Evolutionary conservation across 148 eudicot species (phyloP).

Genomic region (Rheum nobile): DNA sequence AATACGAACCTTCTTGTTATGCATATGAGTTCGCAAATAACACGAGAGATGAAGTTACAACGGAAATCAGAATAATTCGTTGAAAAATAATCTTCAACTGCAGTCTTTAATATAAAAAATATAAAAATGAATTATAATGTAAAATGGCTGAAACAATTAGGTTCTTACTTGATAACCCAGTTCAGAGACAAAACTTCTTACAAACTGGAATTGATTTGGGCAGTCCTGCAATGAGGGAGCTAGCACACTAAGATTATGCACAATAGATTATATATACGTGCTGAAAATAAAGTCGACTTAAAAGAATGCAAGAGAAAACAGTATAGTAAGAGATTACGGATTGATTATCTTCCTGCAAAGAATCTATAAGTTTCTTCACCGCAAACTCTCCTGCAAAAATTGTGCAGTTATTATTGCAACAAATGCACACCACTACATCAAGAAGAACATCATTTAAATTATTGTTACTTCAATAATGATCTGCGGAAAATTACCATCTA

Average conservation of each 20-base stretch:
- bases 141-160: slow-evolving; percentile 2
- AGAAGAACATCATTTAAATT: neutral
- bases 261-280: neutral
- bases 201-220: slow-evolving; percentile 46
- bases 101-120: neutral
- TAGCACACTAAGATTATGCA: neutral
- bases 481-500: neutral
- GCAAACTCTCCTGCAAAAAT: slow-evolving; percentile 59
- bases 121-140: neutral
- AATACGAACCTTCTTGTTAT: neutral
- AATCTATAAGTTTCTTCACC: slow-evolving; percentile 49
- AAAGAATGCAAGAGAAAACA: neutral
- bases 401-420: neutral
- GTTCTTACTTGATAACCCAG: slow-evolving; percentile 53
- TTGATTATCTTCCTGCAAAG: slow-evolving; percentile 34
- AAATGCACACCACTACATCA: neutral
- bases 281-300: neutral
- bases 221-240: slow-evolving; percentile 33
- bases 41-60: neutral
- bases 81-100: neutral
- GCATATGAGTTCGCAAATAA: neutral
- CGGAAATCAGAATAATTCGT: neutral
- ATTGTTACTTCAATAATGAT: neutral
- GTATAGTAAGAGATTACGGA: slow-evolving; percentile 30
- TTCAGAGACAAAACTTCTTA: slow-evolving; percentile 29